Percentiles rank a stretch among this genome's conserved stretches.
These are phyloP conservation scores for Melampsora occidentalis DNA, from an alignment of 1,284 basidiomycete genomes.

Conservation along the genomic window DNA sequence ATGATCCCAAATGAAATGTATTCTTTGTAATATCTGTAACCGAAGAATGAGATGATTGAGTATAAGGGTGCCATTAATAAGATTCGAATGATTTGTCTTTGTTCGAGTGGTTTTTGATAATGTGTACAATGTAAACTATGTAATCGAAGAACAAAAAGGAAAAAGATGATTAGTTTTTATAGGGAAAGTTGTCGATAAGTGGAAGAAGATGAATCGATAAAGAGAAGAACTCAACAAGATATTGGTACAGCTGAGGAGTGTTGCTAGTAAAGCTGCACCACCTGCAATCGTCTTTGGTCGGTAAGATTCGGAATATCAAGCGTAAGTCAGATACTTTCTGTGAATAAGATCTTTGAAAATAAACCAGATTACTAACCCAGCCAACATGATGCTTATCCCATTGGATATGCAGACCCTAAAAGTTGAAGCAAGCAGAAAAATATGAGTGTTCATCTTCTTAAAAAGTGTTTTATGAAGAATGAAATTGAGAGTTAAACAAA, in stretches of 20 bases:
- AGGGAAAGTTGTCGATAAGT: neutral
- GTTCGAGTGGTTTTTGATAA: conserved; percentile 66
- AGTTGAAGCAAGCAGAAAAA: too few species aligned
- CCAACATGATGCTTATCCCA: conserved; percentile 36
- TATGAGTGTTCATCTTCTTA: too few species aligned
- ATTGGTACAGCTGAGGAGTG: conserved; percentile 5
- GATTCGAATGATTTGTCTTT: conserved; percentile 65
- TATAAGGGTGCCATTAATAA: conserved; percentile 53
- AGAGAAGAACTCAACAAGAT: conserved; percentile 12
- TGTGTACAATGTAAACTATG: conserved; percentile 56
- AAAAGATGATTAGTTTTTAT: neutral
- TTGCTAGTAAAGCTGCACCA: conserved; percentile 24
- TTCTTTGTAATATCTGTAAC: conserved; percentile 41
- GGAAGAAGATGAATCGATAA: neutral
- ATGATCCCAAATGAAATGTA: conserved; percentile 57
- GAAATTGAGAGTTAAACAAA: neutral
- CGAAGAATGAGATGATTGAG: conserved; percentile 46
- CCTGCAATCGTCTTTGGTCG: conserved; percentile 21
- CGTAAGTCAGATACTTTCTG: neutral
- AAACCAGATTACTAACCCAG: conserved; percentile 8
- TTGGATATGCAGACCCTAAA: conserved; percentile 9
- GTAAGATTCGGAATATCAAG: neutral
- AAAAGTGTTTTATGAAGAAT: neutral
- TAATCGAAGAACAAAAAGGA: neutral
- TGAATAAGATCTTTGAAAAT: neutral